Base-by-base conservation (phyloP, 2,329 filamentous ascomycete genomes). In the Orbilia oligospora region DNA sequence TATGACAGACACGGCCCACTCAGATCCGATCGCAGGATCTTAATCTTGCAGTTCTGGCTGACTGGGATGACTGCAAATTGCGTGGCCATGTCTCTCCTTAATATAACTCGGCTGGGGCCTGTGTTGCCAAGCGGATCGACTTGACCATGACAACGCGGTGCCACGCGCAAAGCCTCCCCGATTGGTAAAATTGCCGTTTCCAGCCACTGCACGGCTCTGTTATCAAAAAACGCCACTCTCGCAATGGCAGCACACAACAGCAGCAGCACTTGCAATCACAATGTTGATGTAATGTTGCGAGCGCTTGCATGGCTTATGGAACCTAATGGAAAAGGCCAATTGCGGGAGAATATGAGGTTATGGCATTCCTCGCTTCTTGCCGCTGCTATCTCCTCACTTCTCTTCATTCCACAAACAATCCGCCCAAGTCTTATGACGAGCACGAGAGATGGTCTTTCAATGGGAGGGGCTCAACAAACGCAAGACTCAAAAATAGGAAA, bases 31-130 rank as follows among this genome's bases (percentile, higher is more conserved):
- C 53, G 51, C 51, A 55, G 51, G 49, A 53, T 53, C 48, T 51
- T 51, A 48, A 30, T 64, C 61, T 49, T 67, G 44, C 51, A 30
- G 44, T 22, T 22, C 61, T 36, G 58, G 24, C 58, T 36, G 58
- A n/a, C 58, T 22, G 48, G 70, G 46, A 49, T 72, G 58, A 49
- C 61, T 9, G 61, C 70, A 49, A 73, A 68, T 69, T 75, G 71
- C 71, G 71, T 75, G 71, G 63, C 70, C 53, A 63, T 69, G 64
- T 75, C 64, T 75, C 68, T 64, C 68, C 68, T 71, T 71, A 71
- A 71, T 71, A 63, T 64, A 53, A 64, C 27, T 55, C 44, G 36
- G 12, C 12, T 36, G 3, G 30, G 24, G 22, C 12, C 24, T 70
- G 71, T 44, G 72, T 66, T 71, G 72, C 73, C 73, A 53, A 63